Evolutionary conservation across 306 rosid species (phyloP).

Genomic region (Prunus persica): Prunus_persica_NCBIv2 NC_034012.1:11323501-11324000

Average conservation of each 20-base stretch:
- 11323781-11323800: neutral
- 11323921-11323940: neutral
- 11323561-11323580: neutral
- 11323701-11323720: neutral
- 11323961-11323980: neutral
- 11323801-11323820: neutral
- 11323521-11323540: neutral
- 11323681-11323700: neutral
- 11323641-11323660: neutral
- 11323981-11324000: too few species aligned
- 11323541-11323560: neutral
- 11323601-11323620: too few species aligned
- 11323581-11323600: neutral
- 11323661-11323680: neutral
- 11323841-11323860: neutral
- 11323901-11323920: neutral
- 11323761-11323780: neutral
- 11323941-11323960: neutral
- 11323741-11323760: neutral
- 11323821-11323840: slow-evolving; percentile 5
- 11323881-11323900: neutral
- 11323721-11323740: neutral
- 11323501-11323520: neutral
- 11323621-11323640: neutral
- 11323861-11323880: too few species aligned